These are phyloP conservation scores for Conticribra weissflogii DNA, from an alignment of 108 stramenopile genomes.

Conservation along the genomic window DNA sequence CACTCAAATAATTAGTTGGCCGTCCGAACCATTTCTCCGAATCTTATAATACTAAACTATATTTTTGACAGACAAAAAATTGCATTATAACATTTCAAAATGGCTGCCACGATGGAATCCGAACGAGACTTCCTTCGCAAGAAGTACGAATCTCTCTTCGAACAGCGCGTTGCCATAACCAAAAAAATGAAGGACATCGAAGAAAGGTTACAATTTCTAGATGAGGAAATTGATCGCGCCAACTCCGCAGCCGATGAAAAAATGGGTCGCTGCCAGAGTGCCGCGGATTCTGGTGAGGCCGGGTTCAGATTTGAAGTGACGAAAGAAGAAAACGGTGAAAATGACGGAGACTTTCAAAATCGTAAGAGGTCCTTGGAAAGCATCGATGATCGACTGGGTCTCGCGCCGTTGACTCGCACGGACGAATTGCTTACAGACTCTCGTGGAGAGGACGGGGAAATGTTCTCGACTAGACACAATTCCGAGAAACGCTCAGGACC, in stretches of 20 bases:
- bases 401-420: constrained; percentile 24
- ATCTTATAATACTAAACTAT: too few species aligned
- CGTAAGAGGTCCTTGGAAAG: background rate
- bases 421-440: constrained; percentile 41
- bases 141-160: constrained; percentile 5
- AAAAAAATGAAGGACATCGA: background rate
- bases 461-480: background rate
- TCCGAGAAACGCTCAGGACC: background rate
- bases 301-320: constrained; percentile 4
- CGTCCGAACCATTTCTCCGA: too few species aligned
- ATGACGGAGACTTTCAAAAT: background rate
- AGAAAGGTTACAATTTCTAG: background rate
- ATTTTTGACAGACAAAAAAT: too few species aligned
- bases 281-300: background rate
- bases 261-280: background rate
- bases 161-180: constrained; percentile 1
- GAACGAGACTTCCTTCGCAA: background rate
- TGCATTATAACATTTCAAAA: too few species aligned
- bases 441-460: constrained; percentile 8
- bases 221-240: constrained; percentile 7
- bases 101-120: too few species aligned
- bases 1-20: too few species aligned
- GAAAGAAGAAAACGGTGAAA: background rate
- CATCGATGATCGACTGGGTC: too few species aligned
- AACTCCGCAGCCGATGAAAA: background rate